Conservation (phyloP, 179 eudicot genomes). For the Actinidia chinensis region DNA sequence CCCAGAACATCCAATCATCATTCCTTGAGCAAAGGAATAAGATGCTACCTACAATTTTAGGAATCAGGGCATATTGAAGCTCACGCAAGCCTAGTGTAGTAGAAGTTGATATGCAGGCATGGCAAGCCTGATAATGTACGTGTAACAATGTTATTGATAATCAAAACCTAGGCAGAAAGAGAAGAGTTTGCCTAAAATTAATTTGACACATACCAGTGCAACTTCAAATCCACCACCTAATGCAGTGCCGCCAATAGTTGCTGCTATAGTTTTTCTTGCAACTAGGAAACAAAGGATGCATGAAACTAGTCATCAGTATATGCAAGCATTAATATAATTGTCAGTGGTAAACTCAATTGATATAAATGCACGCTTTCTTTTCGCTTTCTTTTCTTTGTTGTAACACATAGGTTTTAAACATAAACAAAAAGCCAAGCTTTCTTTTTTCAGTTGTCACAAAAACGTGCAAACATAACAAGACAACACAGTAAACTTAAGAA, state of each 20-base stretch:
- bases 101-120: constrained; percentile 79
- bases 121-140: constrained; percentile 57
- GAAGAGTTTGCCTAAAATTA: background rate
- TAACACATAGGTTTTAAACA: too few species aligned
- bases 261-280: constrained; percentile 76
- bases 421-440: too few species aligned
- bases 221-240: constrained; percentile 90
- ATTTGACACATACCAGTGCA: constrained; percentile 65
- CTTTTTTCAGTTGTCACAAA: constrained; percentile 31
- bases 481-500: background rate
- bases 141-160: background rate
- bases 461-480: background rate
- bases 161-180: background rate
- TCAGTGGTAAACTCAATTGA: constrained; percentile 65
- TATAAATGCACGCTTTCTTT: too few species aligned
- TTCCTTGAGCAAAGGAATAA: background rate
- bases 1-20: too few species aligned
- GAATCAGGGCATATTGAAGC: constrained; percentile 79
- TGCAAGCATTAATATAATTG: constrained; percentile 21
- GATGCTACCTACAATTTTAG: constrained; percentile 79
- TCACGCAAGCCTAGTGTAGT: constrained; percentile 81
- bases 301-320: background rate
- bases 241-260: constrained; percentile 82
- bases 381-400: too few species aligned
- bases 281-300: constrained; percentile 34